Base-by-base conservation (phyloP, 192 early-diverging fungal species). In the Linnemannia hyalina region DNA sequence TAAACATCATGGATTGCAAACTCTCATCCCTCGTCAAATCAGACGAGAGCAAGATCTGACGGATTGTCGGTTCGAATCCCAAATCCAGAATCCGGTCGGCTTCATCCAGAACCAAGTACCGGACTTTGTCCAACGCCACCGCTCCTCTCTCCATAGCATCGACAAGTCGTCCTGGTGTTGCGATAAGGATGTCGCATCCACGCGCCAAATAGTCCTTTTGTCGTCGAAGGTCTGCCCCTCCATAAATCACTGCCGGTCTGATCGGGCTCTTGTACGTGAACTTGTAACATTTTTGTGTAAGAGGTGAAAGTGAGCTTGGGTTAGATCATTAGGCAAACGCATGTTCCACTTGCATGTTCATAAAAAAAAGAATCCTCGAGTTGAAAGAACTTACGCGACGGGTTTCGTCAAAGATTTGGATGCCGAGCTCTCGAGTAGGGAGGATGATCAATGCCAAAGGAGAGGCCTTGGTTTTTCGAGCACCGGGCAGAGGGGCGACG, bases 1-100 rank as follows among this genome's bases (percentile, higher is more conserved):
- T 96, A 88, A 98, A 99, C 97, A 99, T 98, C 80, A 98, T 95
- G 26, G 97, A 98, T 73, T 96, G 96, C 74, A 97, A 91, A 74
- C 89, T 79, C 72, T 89, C 90, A 65, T 95, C 91, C 35, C 90
- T 86, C 16, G 93, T 91, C 91, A 98, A 93, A 85, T 97, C 95
- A 88, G 84, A 81, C 73, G 85, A 82, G 73, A 91, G 88, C 26
- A 99, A 94, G 70, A 99, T 97, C 44, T 94, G 89, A 68, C 98
- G 93, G 80, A 99, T 97, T 74, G 96, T 94, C 11, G 93, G 90
- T 89, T 98, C 98, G 88, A 99, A 99, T 81, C 98, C 98, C 97
- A 98, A 96, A 88, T 99, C 98, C 82, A 99, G 92, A 93, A 96
- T 97, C 75, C 96, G 94, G 88, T 96, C 96, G 26, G 96, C 96